Base-by-base conservation (phyloP, 2,329 filamentous ascomycete genomes). In the Aspergillus aculeatus region DNA sequence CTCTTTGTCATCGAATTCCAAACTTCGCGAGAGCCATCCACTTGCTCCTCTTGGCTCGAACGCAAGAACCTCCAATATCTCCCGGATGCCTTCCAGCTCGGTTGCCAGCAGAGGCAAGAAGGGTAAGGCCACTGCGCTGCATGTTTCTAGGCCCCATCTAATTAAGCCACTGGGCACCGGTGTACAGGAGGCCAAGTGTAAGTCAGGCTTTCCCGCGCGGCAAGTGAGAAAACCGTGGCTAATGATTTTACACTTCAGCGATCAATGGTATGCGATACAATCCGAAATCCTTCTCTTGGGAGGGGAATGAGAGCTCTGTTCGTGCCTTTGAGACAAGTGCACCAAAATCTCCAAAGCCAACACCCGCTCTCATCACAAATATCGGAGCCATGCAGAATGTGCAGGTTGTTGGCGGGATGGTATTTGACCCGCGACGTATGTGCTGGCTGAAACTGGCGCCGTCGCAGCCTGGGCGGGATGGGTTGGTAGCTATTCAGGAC, bases 241-340 rank as follows among this genome's bases (percentile, higher is more conserved):
- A 51, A 54, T 29, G 26, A 59, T 54, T 61, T 66, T 50, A 63
- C 54, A 62, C 59, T 57, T 47, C 67, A 94, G 91, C 88, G 70
- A 85, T 96, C 62, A 95, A 96, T 75, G 95, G 94, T 64, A 99
- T 99, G 95, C 89, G 87, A 57, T 99, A 96, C 74, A 98, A 99
- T 71, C 91, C 95, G 6, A 81, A 84, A 29, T 90, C 91, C 9
- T 95, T 88, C 71, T 85, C 87, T 53, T 99, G 95, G 95, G 95
- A 99, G 81, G 95, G 95, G 55, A 99, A 99, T 69, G 95, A 99
- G 73, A 94, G 92, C 68, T 89, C 35, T 80, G 96, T 56, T 84
- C 85, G 64, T 5, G 86, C 87, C 4, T 99, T 99, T 75, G 92
- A 96, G 56, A 75, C 83, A 57, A 79, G 72, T 64, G 63, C 67